Evolutionary conservation across 148 eudicot species (phyloP).

Genomic region (Mesembryanthemum crystallinum): DNA sequence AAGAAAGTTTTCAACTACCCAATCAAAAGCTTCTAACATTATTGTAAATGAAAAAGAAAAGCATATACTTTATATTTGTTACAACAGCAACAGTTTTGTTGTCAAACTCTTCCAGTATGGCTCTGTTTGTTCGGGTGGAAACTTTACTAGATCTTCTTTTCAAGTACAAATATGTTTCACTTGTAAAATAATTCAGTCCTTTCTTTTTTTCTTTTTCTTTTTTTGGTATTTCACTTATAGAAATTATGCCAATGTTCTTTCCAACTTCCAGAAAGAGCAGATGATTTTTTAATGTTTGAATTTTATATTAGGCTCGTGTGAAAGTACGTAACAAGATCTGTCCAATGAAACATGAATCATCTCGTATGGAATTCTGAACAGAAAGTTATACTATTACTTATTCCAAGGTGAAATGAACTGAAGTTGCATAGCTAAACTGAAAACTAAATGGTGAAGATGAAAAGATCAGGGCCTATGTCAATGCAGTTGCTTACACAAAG

Average conservation of each 20-base stretch:
- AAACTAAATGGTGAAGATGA: too few relatives aligned
- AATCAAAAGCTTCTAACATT: neutral
- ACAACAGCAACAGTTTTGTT: neutral
- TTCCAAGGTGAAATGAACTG: too few relatives aligned
- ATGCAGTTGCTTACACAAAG: neutral
- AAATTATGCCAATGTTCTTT: too few relatives aligned
- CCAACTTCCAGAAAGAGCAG: too few relatives aligned
- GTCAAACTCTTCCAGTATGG: neutral
- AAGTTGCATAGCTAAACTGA: too few relatives aligned
- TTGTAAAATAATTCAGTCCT: neutral
- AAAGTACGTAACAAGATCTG: too few relatives aligned
- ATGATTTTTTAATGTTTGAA: too few relatives aligned
- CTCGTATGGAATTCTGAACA: too few relatives aligned
- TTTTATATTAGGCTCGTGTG: too few relatives aligned
- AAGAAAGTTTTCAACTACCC: neutral
- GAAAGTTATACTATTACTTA: too few relatives aligned
- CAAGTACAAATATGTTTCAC: neutral
- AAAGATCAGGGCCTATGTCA: too few relatives aligned
- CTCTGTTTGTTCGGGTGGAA: neutral
- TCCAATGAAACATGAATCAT: too few relatives aligned
- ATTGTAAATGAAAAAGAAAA: neutral
- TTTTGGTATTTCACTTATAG: neutral
- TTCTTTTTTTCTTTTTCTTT: neutral
- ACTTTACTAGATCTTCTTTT: neutral
- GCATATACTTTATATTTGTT: neutral